A percentile compares a stretch with the other conserved stretches of the same genome.
Evolutionary conservation across 2,329 filamentous ascomycete species (phyloP).

Genomic region (Emergomyces orientalis): DNA sequence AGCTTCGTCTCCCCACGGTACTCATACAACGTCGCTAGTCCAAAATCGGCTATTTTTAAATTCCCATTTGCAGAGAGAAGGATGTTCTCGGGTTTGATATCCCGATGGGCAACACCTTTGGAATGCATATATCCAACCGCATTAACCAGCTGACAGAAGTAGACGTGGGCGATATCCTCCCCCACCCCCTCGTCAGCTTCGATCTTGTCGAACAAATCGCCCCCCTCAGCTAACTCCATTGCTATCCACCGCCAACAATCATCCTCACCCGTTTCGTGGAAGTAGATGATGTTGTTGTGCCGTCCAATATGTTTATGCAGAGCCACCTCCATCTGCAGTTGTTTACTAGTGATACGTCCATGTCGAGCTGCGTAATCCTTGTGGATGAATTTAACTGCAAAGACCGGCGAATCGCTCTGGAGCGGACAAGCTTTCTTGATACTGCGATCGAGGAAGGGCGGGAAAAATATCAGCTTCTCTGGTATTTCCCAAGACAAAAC

Average conservation of each 20-base stretch:
- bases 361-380: constrained; percentile 87
- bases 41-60: constrained; percentile 93
- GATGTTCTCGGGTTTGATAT: constrained; percentile 92
- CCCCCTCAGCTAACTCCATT: constrained; percentile 93
- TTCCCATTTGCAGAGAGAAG: constrained; percentile 74
- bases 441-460: constrained; percentile 37
- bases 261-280: constrained; percentile 82
- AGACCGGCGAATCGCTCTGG: constrained; percentile 61
- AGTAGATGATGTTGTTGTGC: constrained; percentile 89
- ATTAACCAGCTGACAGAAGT: constrained; percentile 83
- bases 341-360: constrained; percentile 79
- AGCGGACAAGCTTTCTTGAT: constrained; percentile 88
- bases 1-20: constrained; percentile 75
- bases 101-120: constrained; percentile 86
- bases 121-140: constrained; percentile 93
- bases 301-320: constrained; percentile 81
- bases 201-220: constrained; percentile 98
- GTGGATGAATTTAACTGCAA: constrained; percentile 98
- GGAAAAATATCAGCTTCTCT: constrained; percentile 12
- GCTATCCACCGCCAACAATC: constrained; percentile 89
- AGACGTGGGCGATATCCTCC: constrained; percentile 90
- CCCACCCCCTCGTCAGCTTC: constrained; percentile 94
- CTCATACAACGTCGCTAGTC: constrained; percentile 85
- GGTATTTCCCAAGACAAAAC: neutral
- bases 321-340: constrained; percentile 84